phyloP scores from a whole-genome alignment of 805 yeast species.

The Spathaspora gorwiae region DNA sequence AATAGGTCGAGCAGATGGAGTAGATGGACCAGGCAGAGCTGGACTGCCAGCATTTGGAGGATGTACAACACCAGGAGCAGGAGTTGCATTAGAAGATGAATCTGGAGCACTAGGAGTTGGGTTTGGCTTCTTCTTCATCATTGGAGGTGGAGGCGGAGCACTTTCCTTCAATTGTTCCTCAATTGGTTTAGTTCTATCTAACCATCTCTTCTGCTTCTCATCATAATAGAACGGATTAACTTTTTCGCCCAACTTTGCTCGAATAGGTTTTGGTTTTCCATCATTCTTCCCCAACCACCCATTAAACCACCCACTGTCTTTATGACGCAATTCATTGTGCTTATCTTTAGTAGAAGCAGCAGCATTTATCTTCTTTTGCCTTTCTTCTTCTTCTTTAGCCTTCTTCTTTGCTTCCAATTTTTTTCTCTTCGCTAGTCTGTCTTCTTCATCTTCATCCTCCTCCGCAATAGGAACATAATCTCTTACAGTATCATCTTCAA shows the following conservation, averaged over 20 bases:
- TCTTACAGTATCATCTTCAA: conserved; percentile 40
- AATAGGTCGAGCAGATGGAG: conserved; percentile 9
- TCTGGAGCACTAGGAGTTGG: neutral
- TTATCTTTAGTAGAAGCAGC: conserved; percentile 1
- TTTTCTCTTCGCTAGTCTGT: conserved; percentile 31
- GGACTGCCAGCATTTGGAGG: conserved; percentile 9
- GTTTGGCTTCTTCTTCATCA: conserved; percentile 17
- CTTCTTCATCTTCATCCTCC: conserved; percentile 47
- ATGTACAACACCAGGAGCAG: conserved; percentile 10
- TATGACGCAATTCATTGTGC: neutral
- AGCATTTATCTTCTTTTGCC: conserved; percentile 5
- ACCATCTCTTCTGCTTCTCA: conserved; percentile 82
- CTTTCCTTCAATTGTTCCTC: conserved; percentile 57
- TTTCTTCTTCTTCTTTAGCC: conserved; percentile 14
- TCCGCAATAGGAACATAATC: conserved; percentile 40
- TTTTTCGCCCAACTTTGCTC: conserved; percentile 83
- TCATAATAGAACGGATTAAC: conserved; percentile 67
- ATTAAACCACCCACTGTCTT: conserved; percentile 51
- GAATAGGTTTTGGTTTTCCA: conserved; percentile 68
- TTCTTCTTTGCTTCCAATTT: conserved; percentile 15
- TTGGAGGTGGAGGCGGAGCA: conserved; percentile 68
- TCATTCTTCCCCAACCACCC: conserved; percentile 39
- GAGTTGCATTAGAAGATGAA: conserved; percentile 11
- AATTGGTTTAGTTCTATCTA: conserved; percentile 60
- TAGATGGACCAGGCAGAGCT: conserved; percentile 3